Evolutionary conservation across 352 stramenopile species (phyloP).

Genomic region (Elongisporangium senticosum): DNA sequence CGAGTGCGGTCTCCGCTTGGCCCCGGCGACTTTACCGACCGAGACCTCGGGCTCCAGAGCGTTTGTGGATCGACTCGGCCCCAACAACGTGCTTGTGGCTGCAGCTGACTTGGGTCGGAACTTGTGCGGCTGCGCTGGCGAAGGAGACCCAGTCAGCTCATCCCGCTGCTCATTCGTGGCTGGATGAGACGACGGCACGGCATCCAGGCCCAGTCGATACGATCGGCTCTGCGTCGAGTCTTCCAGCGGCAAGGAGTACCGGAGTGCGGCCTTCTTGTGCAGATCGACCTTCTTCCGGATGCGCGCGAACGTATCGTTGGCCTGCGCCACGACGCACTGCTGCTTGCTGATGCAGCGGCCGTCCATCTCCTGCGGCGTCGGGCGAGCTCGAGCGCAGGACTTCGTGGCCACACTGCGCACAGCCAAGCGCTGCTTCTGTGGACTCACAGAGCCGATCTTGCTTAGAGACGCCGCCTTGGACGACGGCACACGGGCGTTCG

Average conservation of each 20-base stretch:
- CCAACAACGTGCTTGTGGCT: slow-evolving; percentile 17
- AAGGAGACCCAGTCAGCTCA: not conserved
- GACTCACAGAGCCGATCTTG: not conserved
- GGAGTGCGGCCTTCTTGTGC: slow-evolving; percentile 29
- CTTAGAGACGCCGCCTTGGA: not conserved
- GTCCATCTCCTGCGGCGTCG: slow-evolving; percentile 14
- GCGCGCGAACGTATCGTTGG: slow-evolving; percentile 16
- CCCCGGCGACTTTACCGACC: slow-evolving; percentile 39
- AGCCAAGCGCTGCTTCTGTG: not conserved
- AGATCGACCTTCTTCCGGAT: slow-evolving; percentile 25
- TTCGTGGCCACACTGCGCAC: slow-evolving; percentile 11
- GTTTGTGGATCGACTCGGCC: slow-evolving; percentile 3
- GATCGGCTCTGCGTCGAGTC: slow-evolving; percentile 25
- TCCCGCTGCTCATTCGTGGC: not conserved
- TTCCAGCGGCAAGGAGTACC: slow-evolving; percentile 52
- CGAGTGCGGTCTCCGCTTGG: slow-evolving; percentile 39
- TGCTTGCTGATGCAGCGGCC: slow-evolving; percentile 21
- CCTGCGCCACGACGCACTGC: slow-evolving; percentile 21
- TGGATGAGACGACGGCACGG: slow-evolving; percentile 21
- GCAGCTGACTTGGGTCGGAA: slow-evolving; percentile 35
- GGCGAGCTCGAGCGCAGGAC: slow-evolving; percentile 9
- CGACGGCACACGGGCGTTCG: not conserved
- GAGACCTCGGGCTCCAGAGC: slow-evolving; percentile 6
- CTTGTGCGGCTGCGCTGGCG: not conserved
- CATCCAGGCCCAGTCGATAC: slow-evolving; percentile 49